Evolutionary conservation across 2,329 filamentous ascomycete genomes (phyloP), one percentile per base, ranked within the genome.

Genomic region (Epichloe gansuensis): DNA sequence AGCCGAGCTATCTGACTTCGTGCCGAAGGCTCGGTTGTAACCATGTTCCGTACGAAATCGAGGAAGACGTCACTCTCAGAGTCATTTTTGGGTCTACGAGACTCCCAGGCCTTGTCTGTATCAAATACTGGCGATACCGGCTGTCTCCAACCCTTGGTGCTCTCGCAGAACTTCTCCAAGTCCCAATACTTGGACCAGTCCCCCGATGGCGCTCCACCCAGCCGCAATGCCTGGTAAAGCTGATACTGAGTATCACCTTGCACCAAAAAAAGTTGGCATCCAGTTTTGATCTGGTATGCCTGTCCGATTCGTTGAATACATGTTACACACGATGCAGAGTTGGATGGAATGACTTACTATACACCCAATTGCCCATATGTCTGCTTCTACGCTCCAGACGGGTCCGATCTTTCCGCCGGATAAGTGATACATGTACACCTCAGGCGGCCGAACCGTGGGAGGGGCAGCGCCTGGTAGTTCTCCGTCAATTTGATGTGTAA

Each of bases 281-380:
- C 46, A 40, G 46, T 48, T 12, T 15, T n/a, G 46, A 48, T 48
- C 46, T 40, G 35, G 13, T 48, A 48, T 41, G 46, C 21, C 43
- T 46, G 25, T 15, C 3, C 43, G 7, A 35, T 5, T 34, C 3
- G 13, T 17, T 46, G 15, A 46, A 17, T 35, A 46, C 9, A 12
- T n/a, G 36, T 27, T 6, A 17, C 11, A 34, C 31, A 31, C 3
- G 23, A 6, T 21, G 15, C 1, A 34, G 25, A 31, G 8, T 21
- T 46, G 0, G 8, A 34, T 34, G 15, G 21, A 35, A 47, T 1
- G 5, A 38, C 45, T 47, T 47, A 38, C 45, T 35, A 47, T 47
- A 38, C 45, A 36, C 34, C 45, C 45, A 47, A 47, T 47, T 39
- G 45, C 45, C 45, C 45, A 47, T 1, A 47, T 47, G n/a, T 47